Conservation (phyloP, 208 protist genomes). For the Acanthamoeba triangularis region DNA sequence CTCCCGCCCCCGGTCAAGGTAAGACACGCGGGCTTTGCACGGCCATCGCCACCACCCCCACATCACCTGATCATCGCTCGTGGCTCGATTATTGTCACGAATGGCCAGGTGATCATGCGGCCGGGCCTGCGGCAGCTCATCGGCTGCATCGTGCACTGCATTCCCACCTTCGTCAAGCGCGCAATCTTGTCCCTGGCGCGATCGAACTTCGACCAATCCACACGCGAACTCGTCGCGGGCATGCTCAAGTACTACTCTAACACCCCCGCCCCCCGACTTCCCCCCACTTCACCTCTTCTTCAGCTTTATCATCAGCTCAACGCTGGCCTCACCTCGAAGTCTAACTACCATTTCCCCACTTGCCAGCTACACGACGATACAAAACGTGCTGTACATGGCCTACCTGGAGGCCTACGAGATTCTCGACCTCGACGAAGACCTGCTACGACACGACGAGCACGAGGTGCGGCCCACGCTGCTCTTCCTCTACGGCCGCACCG, state of each 20-base stretch:
- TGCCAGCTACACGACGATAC: slow-evolving; percentile 39
- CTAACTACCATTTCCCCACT: too few relatives aligned
- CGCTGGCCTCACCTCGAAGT: too few relatives aligned
- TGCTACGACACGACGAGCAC: slow-evolving; percentile 4
- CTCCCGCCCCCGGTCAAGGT: slow-evolving; percentile 46
- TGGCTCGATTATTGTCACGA: too few relatives aligned
- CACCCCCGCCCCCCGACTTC: too few relatives aligned
- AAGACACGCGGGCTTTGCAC: too few relatives aligned
- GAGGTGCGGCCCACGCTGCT: slow-evolving; percentile 21
- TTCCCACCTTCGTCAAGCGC: slow-evolving; percentile 25
- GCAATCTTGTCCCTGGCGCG: not conserved
- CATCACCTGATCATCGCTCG: too few relatives aligned
- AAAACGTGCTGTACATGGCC: slow-evolving; percentile 68
- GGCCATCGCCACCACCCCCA: too few relatives aligned
- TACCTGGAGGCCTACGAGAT: slow-evolving; percentile 53
- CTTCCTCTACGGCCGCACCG: slow-evolving; percentile 64
- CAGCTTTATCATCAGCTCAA: too few relatives aligned
- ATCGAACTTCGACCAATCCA: slow-evolving; percentile 35
- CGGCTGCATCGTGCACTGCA: slow-evolving; percentile 43
- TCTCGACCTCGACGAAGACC: not conserved
- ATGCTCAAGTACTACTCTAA: slow-evolving; percentile 44
- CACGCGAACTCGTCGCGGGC: not conserved
- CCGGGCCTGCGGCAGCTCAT: slow-evolving; percentile 13
- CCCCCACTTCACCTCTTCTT: too few relatives aligned
- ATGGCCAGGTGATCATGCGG: slow-evolving; percentile 26